Base-by-base conservation (phyloP, 768 basidiomycete species). In the Agrocybe chaxingu region DNA sequence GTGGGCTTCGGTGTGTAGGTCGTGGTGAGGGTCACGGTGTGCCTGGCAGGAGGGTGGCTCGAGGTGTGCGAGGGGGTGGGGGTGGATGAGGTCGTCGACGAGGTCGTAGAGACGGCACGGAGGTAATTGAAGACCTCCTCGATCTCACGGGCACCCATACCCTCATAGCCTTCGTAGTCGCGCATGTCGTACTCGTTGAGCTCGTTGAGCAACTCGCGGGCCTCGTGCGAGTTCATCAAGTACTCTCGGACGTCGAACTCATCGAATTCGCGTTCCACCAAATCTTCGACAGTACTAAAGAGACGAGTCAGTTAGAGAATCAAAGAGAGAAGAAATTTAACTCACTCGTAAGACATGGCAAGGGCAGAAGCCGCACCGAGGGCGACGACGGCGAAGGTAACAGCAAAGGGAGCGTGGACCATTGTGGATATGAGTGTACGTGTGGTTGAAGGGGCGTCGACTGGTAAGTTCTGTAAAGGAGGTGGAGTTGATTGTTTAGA, bases 301-400 rank as follows among this genome's bases (percentile, higher is more conserved):
- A 48, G 13, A 37, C 19, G 10, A 32, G 12, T 8, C 35, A 42
- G 12, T 16, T 9, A 5, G 8, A 41, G 5, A 8, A 13, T 13
- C 11, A 10, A 34, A 33, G 10, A 11, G 29, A 5, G 9, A 46
- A 19, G 12, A 8, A 35, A 19, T 16, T 19, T 45, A 16, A 54
- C 65, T 55, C 52, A 70, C 68, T 62, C 62, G 35, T 53, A 52
- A 34, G 58, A 36, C 48, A 58, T 55, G 38, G 66, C 67, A 34
- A 71, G 46, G 31, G 60, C 51, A 41, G 63, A 60, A 47, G 64
- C 65, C 36, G 61, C 63, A 45, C 58, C 63, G 47, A 70, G 46
- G 45, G 65, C 66, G 36, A 66, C 52, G 44, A 66, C 60, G 46
- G 65, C 67, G 49, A 69, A 52, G 50, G 66, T 61, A 61, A 69